These are phyloP conservation scores for Platanus orientalis DNA, from an alignment of 164 flowering plant species.

Conservation along the genomic window DNA sequence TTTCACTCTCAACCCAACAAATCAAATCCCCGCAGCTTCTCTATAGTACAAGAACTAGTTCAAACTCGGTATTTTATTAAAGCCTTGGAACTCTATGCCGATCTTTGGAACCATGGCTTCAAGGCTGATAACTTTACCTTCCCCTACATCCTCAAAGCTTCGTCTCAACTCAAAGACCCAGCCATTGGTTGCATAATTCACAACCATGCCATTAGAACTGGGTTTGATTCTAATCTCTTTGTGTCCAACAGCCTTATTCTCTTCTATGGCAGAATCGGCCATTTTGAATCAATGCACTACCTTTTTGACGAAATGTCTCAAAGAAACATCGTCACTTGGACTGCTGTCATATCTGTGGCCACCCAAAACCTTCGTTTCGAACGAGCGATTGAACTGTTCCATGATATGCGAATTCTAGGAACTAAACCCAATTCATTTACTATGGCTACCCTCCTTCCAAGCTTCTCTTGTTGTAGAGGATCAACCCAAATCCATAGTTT, in stretches of 20 bases:
- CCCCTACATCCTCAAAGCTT: conserved; percentile 17
- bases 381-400: conserved; percentile 5
- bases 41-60: conserved; percentile 6
- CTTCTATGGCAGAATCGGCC: conserved; percentile 9
- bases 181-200: conserved; percentile 7
- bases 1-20: conserved; percentile 9
- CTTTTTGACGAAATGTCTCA: conserved; percentile 13
- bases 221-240: conserved; percentile 9
- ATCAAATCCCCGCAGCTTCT: neutral
- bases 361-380: neutral
- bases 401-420: conserved; percentile 3
- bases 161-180: conserved; percentile 9
- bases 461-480: neutral
- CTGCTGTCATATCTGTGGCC: conserved; percentile 7
- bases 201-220: conserved; percentile 9
- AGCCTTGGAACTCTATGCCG: conserved; percentile 10
- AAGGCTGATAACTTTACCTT: conserved; percentile 14
- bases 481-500: conserved; percentile 12
- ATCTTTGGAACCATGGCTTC: conserved; percentile 11
- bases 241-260: conserved; percentile 13
- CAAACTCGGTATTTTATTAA: conserved; percentile 6
- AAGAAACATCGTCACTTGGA: conserved; percentile 15
- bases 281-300: neutral
- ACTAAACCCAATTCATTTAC: conserved; percentile 15
- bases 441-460: conserved; percentile 11